Evolutionary conservation across 331 rosid species (phyloP).

Genomic region (Cydonia oblonga): DNA sequence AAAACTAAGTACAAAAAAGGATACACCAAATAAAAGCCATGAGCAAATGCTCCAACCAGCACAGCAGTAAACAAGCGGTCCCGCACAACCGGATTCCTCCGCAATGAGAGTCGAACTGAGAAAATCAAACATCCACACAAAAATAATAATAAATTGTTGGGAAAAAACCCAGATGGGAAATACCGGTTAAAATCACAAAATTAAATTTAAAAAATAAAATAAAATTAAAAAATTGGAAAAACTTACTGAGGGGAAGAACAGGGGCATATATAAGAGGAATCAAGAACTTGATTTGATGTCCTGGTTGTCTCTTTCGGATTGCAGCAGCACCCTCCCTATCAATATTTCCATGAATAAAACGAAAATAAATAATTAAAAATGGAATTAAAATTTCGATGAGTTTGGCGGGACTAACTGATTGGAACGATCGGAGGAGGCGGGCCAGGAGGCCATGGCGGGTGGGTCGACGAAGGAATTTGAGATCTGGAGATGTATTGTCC

Average conservation of each 20-base stretch:
- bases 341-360: background rate
- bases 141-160: background rate
- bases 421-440: constrained; percentile 35
- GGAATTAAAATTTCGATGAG: background rate
- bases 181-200: background rate
- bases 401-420: constrained; percentile 34
- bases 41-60: constrained; percentile 71
- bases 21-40: constrained; percentile 88
- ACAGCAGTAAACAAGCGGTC: constrained; percentile 77
- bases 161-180: background rate
- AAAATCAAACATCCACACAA: constrained; percentile 10
- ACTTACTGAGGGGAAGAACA: constrained; percentile 79
- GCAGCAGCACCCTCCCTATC: constrained; percentile 36
- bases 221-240: background rate
- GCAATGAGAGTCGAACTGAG: constrained; percentile 66
- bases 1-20: constrained; percentile 23
- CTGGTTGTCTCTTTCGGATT: constrained; percentile 39
- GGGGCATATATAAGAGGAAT: constrained; percentile 88
- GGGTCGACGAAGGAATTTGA: background rate
- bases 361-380: too few species aligned
- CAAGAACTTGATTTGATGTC: constrained; percentile 77
- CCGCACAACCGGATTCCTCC: constrained; percentile 73
- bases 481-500: background rate
- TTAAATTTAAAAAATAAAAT: background rate
- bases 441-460: constrained; percentile 56